phyloP scores from a whole-genome alignment of 768 basidiomycete species.

The Mycena belliarum region DNA sequence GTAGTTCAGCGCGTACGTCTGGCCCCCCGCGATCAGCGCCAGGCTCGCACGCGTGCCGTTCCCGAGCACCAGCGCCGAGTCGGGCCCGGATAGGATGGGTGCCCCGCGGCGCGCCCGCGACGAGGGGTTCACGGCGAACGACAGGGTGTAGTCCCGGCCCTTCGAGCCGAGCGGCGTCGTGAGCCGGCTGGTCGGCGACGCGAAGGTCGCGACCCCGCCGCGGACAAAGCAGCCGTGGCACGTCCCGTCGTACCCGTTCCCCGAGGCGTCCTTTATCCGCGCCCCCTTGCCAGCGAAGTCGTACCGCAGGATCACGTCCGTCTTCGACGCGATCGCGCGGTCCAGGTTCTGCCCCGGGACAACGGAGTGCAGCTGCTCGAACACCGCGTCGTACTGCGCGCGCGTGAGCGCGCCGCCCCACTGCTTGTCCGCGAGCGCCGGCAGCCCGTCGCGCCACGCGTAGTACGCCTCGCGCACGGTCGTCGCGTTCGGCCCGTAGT shows the following conservation, averaged over 20 bases:
- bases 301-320: slow-evolving; percentile 17
- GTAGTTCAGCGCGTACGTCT: slow-evolving; percentile 18
- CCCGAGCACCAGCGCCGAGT: slow-evolving; percentile 19
- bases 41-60: slow-evolving; percentile 18
- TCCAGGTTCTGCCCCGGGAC: slow-evolving; percentile 22
- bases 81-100: slow-evolving; percentile 14
- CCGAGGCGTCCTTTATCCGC: slow-evolving; percentile 17
- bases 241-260: slow-evolving; percentile 24
- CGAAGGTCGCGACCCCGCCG: slow-evolving; percentile 3
- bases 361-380: slow-evolving; percentile 12
- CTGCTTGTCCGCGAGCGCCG: slow-evolving; percentile 23
- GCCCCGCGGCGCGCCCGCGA: slow-evolving; percentile 6
- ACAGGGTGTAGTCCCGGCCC: slow-evolving; percentile 22
- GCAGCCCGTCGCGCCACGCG: slow-evolving; percentile 19
- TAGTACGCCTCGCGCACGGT: slow-evolving; percentile 20
- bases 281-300: not conserved
- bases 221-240: slow-evolving; percentile 9
- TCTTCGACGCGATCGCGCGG: slow-evolving; percentile 17
- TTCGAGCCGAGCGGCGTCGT: slow-evolving; percentile 21
- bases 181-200: slow-evolving; percentile 13
- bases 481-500: slow-evolving; percentile 21
- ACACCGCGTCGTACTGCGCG: slow-evolving; percentile 12
- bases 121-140: slow-evolving; percentile 22
- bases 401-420: slow-evolving; percentile 20
- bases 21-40: slow-evolving; percentile 12